Conservation (phyloP, 2,329 filamentous ascomycete species). For the Aspergillus terreus region DNA sequence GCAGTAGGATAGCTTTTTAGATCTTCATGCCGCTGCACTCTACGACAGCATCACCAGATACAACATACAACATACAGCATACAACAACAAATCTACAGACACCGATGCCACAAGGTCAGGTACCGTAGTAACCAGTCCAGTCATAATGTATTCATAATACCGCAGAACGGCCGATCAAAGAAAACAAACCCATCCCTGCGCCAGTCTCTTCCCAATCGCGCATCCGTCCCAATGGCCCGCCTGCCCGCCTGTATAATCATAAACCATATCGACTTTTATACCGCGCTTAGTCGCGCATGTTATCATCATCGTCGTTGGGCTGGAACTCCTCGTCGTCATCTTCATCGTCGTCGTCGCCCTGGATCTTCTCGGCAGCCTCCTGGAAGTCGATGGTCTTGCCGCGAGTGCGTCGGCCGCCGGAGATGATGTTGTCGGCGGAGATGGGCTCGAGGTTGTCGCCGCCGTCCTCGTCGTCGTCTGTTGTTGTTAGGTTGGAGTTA, state of each 20-base stretch:
- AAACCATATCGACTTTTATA: slow-evolving; percentile 12
- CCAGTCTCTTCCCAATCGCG: slow-evolving; percentile 15
- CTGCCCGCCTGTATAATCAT: background rate
- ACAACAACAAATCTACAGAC: no score
- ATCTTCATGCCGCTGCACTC: no score
- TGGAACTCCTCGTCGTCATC: slow-evolving; percentile 46
- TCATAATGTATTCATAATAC: no score
- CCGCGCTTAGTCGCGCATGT: slow-evolving; percentile 37
- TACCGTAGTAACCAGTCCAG: no score
- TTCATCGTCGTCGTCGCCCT: slow-evolving; percentile 60
- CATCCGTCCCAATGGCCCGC: slow-evolving; percentile 7
- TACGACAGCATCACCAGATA: no score
- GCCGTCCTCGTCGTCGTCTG: slow-evolving; percentile 65
- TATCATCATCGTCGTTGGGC: slow-evolving; percentile 34
- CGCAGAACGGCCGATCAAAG: no score
- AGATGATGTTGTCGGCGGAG: slow-evolving; percentile 81
- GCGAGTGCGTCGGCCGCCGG: slow-evolving; percentile 75
- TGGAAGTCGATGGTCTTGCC: slow-evolving; percentile 90
- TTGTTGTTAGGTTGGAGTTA: background rate
- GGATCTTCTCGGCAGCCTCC: slow-evolving; percentile 79
- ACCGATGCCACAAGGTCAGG: no score
- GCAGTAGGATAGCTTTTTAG: no score
- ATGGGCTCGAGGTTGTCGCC: slow-evolving; percentile 89
- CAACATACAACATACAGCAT: no score
- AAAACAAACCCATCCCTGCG: slow-evolving; percentile 8